Percentiles rank a stretch among this genome's conserved stretches.
phyloP scores from a whole-genome alignment of 768 basidiomycete species.

The Termitomyces sp. region DNA sequence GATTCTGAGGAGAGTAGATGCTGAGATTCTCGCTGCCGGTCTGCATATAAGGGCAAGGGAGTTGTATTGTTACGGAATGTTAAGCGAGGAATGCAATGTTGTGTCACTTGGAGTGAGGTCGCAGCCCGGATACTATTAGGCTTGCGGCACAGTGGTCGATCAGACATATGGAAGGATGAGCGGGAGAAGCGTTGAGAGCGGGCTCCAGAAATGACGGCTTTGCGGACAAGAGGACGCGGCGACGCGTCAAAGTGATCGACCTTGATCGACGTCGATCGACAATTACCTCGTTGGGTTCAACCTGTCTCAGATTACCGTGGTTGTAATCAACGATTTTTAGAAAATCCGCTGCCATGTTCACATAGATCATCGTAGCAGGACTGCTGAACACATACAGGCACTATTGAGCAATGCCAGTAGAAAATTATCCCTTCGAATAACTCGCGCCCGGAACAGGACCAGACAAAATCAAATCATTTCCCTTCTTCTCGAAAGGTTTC shows the following conservation, averaged over 20 bases:
- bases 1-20: not conserved
- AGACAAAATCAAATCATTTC: not conserved
- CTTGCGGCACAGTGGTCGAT: not conserved
- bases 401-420: not conserved
- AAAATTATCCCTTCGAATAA: not conserved
- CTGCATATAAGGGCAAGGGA: not conserved
- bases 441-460: not conserved
- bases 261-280: constrained; percentile 1
- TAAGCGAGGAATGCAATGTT: not conserved
- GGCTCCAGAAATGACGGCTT: not conserved
- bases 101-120: not conserved
- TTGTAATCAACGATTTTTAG: not conserved
- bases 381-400: not conserved
- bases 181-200: not conserved
- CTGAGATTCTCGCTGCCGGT: not conserved
- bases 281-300: not conserved
- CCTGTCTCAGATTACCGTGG: not conserved
- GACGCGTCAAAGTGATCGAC: not conserved
- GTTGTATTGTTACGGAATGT: constrained; percentile 2
- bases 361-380: not conserved
- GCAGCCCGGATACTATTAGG: not conserved
- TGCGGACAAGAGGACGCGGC: not conserved
- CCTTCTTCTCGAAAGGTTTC: not conserved
- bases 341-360: not conserved
- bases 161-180: not conserved